A percentile compares a stretch with the other conserved stretches of the same genome.
Evolutionary conservation across 768 basidiomycete species (phyloP).

Genomic region (Naganishia onofrii): DNA sequence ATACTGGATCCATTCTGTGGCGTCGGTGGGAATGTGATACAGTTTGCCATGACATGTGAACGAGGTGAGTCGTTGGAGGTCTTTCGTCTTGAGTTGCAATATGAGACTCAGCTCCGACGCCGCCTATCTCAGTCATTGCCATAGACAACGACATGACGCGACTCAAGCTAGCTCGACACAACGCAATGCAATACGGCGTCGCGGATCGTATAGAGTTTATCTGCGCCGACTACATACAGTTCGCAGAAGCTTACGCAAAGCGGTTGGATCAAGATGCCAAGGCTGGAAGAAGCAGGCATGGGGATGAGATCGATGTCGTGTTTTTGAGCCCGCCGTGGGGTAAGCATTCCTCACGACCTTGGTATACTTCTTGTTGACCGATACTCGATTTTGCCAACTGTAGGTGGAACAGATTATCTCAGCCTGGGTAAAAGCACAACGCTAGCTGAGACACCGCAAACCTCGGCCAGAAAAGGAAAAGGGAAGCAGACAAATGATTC

Average conservation of each 20-base stretch:
- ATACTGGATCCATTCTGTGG: slow-evolving; percentile 85
- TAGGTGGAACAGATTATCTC: slow-evolving; percentile 49
- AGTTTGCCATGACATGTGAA: slow-evolving; percentile 93
- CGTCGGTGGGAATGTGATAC: slow-evolving; percentile 95
- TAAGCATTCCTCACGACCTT: slow-evolving; percentile 63
- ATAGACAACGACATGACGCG: slow-evolving; percentile 79
- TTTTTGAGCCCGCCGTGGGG: slow-evolving; percentile 97
- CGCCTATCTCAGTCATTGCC: slow-evolving; percentile 70
- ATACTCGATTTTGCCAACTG: slow-evolving; percentile 15
- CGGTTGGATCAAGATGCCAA: slow-evolving; percentile 32
- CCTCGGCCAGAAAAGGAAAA: slow-evolving; percentile 7
- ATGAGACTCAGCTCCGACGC: neutral
- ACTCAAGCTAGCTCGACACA: slow-evolving; percentile 87
- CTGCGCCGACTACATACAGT: slow-evolving; percentile 76
- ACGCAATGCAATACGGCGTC: slow-evolving; percentile 89
- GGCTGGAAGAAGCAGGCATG: slow-evolving; percentile 11
- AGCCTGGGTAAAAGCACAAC: slow-evolving; percentile 26
- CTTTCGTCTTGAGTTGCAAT: neutral
- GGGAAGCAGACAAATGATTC: slow-evolving; percentile 1
- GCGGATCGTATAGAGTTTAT: slow-evolving; percentile 94
- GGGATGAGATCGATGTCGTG: slow-evolving; percentile 69
- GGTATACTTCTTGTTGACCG: slow-evolving; percentile 18
- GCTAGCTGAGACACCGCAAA: neutral
- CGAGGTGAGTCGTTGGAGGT: slow-evolving; percentile 62
- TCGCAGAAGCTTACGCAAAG: slow-evolving; percentile 58